Evolutionary conservation across 2,329 filamentous ascomycete species (phyloP), one percentile per base, ranked within the genome.

Genomic region (Trichoderma koningii): DNA sequence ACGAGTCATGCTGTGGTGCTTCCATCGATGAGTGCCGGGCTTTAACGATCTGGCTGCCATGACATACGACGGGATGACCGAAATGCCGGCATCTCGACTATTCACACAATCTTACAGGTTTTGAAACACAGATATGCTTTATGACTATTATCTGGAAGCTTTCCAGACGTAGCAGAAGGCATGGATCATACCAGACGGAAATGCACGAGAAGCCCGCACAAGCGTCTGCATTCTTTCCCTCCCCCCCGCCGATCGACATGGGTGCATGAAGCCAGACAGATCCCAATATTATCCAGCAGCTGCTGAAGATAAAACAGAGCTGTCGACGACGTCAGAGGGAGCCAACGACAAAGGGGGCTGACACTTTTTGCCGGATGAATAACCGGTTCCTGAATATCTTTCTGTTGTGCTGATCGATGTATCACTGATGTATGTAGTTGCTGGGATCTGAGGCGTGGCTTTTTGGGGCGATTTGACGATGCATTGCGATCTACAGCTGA

Each of bases 341-440:
- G 50, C 41, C 5, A 10, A 62, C 38, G 55, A 48, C 34, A 48
- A 59, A 28, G 47, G 42, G 48, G 50, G 41, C 53, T 64, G 34
- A 14, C 17, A 48, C 45, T 56, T 38, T 38, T 55, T 41, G 7
- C 52, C 61, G 51, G 28, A 34, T 17, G 23, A 48, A 55, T 50
- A 55, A 5, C 60, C 60, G 60, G 60, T 48, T 47, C 51, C 60
- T 63, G 60, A 55, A 55, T 55, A 63, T 63, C 60, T n/a, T 4
- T 63, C 3, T 55, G n/a, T 9, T 63, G n/a, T 10, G 21, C 21
- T 47, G 23, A 30, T 19, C 10, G 42, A 9, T 23, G 21, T 23
- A 23, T 23, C 21, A 3, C 10, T 34, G 30, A 1, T 34, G 7
- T 10, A 30, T n/a, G 30, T 30, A 28, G 9, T 34, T 63, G 38